Conservation (phyloP, 2,329 filamentous ascomycete species). For the Ophiostoma montium region DNA sequence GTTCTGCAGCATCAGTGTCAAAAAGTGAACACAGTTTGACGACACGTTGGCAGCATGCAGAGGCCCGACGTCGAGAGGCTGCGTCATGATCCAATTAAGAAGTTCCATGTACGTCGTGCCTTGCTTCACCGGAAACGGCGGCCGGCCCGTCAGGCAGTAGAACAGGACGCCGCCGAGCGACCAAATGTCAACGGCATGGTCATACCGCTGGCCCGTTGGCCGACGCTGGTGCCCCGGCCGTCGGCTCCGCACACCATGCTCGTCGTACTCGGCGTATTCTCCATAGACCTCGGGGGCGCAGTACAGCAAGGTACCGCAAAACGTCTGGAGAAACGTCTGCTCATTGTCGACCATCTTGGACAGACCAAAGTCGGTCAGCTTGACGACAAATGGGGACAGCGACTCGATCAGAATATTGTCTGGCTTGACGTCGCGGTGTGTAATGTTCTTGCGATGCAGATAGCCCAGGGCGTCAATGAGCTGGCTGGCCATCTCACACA, state of each 20-base stretch:
- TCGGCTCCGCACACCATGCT: constrained; percentile 37
- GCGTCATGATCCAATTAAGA: constrained; percentile 75
- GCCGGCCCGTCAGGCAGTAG: constrained; percentile 62
- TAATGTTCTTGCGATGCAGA: constrained; percentile 76
- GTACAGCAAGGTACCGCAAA: constrained; percentile 90
- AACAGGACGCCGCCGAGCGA: constrained; percentile 88
- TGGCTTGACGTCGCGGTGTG: constrained; percentile 95
- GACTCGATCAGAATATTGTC: constrained; percentile 87
- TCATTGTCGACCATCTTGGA: constrained; percentile 88
- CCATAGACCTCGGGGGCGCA: constrained; percentile 95
- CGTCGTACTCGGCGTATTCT: constrained; percentile 53
- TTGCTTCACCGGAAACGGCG: constrained; percentile 67
- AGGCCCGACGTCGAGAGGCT: constrained; percentile 49
- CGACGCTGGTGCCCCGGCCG: constrained; percentile 48
- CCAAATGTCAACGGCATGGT: constrained; percentile 90
- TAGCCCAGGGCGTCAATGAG: constrained; percentile 74
- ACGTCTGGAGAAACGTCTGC: constrained; percentile 87
- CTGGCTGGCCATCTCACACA: constrained; percentile 59
- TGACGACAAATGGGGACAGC: constrained; percentile 61
- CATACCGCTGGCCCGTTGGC: constrained; percentile 53
- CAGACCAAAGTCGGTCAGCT: constrained; percentile 90
- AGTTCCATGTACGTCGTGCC: constrained; percentile 68
- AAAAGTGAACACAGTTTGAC: constrained; percentile 54
- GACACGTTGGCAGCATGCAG: constrained; percentile 48
- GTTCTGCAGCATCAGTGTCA: constrained; percentile 67